Evolutionary conservation across 2,329 filamentous ascomycete genomes (phyloP).

Genomic region (Ceratocystis diversiconidia): DNA sequence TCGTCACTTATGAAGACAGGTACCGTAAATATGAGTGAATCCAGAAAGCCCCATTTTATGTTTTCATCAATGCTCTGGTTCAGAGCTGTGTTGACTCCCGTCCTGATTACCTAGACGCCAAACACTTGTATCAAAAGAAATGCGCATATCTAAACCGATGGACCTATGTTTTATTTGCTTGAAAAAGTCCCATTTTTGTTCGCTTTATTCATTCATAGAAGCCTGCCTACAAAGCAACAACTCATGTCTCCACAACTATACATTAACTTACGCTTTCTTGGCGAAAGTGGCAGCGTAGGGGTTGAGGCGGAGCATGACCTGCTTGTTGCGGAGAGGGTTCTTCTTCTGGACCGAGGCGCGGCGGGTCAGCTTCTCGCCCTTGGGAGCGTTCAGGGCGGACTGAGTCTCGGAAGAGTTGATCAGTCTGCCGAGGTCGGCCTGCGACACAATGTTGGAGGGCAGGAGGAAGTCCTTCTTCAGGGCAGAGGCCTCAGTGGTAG

Average conservation of each 20-base stretch:
- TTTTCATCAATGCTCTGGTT: neutral
- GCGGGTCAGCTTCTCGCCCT: conserved; percentile 82
- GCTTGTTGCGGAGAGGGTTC: conserved; percentile 98
- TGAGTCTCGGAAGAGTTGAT: conserved; percentile 99
- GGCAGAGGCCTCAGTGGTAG: conserved; percentile 72
- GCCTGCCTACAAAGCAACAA: conserved; percentile 16
- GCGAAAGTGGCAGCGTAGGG: conserved; percentile 86
- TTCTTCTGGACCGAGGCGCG: conserved; percentile 92
- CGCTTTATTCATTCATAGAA: conserved; percentile 18
- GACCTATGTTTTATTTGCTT: conserved; percentile 15
- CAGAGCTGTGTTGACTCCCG: conserved; percentile 11
- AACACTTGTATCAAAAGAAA: conserved; percentile 19
- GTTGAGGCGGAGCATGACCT: conserved; percentile 96
- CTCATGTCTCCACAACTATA: conserved; percentile 9
- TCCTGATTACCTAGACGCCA: conserved; percentile 17
- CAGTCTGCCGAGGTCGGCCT: conserved; percentile 89
- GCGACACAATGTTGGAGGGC: conserved; percentile 78
- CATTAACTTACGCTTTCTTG: conserved; percentile 36
- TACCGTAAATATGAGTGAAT: conserved; percentile 10
- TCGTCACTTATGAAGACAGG: conserved; percentile 10
- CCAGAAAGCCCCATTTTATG: conserved; percentile 1
- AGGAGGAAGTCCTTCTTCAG: conserved; percentile 99
- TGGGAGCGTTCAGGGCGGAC: conserved; percentile 82
- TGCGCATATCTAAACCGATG: conserved; percentile 18
- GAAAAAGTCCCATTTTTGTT: conserved; percentile 19